Evolutionary conservation across 768 basidiomycete species (phyloP).

Genomic region (Piloderma croceum): DNA sequence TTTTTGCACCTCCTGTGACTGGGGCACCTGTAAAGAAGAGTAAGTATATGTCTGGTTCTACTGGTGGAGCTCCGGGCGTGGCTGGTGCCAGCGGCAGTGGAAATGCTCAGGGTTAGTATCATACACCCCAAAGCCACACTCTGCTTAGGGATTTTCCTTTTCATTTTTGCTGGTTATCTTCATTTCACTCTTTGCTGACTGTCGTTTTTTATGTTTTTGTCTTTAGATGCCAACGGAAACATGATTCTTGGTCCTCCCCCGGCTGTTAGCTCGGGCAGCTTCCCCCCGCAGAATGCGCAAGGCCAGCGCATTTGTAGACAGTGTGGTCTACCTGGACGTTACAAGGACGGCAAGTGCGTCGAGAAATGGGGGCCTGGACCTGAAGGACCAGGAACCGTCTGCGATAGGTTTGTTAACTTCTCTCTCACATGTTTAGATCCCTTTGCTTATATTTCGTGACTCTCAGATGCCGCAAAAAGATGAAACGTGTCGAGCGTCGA

Average conservation of each 20-base stretch:
- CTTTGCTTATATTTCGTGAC: constrained; percentile 1
- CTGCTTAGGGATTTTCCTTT: too few species aligned
- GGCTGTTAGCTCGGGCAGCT: neutral
- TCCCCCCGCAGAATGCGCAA: constrained; percentile 38
- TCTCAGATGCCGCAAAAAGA: constrained; percentile 71
- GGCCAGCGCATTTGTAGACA: constrained; percentile 76
- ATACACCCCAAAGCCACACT: too few species aligned
- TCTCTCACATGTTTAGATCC: neutral
- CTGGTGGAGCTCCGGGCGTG: constrained; percentile 20
- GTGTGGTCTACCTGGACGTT: constrained; percentile 67
- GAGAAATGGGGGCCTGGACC: constrained; percentile 88
- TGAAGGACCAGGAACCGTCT: constrained; percentile 77
- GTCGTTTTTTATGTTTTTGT: too few species aligned
- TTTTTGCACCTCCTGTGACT: constrained; percentile 48
- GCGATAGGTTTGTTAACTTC: constrained; percentile 48
- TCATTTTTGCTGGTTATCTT: too few species aligned
- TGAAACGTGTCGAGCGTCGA: constrained; percentile 76
- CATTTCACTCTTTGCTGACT: too few species aligned
- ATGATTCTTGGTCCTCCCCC: too few species aligned
- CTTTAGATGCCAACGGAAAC: too few species aligned
- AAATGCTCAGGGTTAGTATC: constrained; percentile 5
- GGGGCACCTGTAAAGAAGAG: constrained; percentile 67
- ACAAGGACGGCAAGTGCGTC: constrained; percentile 82
- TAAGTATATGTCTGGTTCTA: constrained; percentile 37
- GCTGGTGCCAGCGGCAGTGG: constrained; percentile 8